These are phyloP conservation scores for Colletotrichum phormii DNA, from an alignment of 2,329 filamentous ascomycete genomes.

Conservation along the genomic window DNA sequence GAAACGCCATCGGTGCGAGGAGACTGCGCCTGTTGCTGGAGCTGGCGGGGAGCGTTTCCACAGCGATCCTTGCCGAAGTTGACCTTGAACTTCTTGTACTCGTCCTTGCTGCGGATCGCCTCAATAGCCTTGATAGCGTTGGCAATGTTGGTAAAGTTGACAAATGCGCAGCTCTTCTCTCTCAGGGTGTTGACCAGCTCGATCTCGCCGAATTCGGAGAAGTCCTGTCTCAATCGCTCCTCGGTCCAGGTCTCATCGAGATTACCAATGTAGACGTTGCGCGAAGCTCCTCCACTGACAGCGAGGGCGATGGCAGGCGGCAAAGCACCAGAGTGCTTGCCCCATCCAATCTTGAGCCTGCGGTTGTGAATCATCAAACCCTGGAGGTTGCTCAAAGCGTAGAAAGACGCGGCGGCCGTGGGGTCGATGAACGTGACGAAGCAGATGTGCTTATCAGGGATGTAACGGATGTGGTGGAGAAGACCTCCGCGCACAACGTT, in stretches of 20 bases:
- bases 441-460: conserved; percentile 99
- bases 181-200: conserved; percentile 96
- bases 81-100: conserved; percentile 99
- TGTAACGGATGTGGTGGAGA: conserved; percentile 98
- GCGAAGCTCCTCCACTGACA: conserved; percentile 95
- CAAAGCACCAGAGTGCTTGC: conserved; percentile 96
- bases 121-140: conserved; percentile 99
- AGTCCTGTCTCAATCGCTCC: conserved; percentile 94
- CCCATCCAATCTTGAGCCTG: conserved; percentile 98
- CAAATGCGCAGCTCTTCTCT: conserved; percentile 99
- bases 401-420: conserved; percentile 97
- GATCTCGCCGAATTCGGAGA: conserved; percentile 97
- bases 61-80: conserved; percentile 99
- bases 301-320: conserved; percentile 96
- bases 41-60: conserved; percentile 93
- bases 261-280: conserved; percentile 98
- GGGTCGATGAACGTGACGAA: conserved; percentile 99
- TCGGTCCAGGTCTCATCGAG: conserved; percentile 97
- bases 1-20: conserved; percentile 72
- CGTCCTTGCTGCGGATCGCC: conserved; percentile 91
- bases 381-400: conserved; percentile 95
- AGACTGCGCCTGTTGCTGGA: conserved; percentile 72
- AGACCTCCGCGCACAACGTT: conserved; percentile 97
- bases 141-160: conserved; percentile 99
- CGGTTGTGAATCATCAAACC: conserved; percentile 99